These are phyloP conservation scores for Xanthoconium purpureum DNA, from an alignment of 768 basidiomycete genomes.

Conservation along the genomic window DNA sequence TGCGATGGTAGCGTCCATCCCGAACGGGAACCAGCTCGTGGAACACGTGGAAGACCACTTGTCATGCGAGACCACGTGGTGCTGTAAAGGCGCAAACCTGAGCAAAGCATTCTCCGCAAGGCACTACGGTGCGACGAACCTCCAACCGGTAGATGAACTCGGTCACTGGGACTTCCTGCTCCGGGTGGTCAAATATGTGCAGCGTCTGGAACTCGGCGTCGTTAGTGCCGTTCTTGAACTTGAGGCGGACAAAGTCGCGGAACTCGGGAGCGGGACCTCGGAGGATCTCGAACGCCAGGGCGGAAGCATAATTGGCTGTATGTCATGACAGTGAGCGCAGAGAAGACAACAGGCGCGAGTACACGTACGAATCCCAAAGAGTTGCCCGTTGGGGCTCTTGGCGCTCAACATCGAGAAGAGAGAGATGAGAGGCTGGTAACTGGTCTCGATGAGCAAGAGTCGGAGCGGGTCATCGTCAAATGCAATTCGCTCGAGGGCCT, in stretches of 20 bases:
- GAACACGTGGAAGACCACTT: conserved; percentile 41
- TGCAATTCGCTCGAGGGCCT: conserved; percentile 70
- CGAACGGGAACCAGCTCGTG: conserved; percentile 27
- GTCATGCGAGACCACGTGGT: conserved; percentile 36
- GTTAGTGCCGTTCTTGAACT: conserved; percentile 75
- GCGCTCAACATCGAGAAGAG: conserved; percentile 75
- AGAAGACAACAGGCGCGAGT: neutral
- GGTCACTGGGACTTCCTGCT: conserved; percentile 67
- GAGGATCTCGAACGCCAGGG: conserved; percentile 71
- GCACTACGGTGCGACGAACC: conserved; percentile 38
- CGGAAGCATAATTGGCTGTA: conserved; percentile 68
- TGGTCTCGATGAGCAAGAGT: conserved; percentile 70
- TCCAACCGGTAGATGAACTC: conserved; percentile 80
- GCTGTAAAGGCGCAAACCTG: conserved; percentile 22
- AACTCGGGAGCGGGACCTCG: conserved; percentile 70
- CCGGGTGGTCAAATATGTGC: conserved; percentile 67
- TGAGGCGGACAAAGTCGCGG: conserved; percentile 78
- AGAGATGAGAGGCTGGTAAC: conserved; percentile 86
- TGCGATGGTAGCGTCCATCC: neutral
- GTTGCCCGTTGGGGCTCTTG: conserved; percentile 46
- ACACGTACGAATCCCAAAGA: conserved; percentile 63
- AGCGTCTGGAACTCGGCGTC: conserved; percentile 54
- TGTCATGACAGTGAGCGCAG: neutral
- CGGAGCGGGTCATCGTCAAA: conserved; percentile 77
- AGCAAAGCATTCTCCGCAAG: neutral